These are phyloP conservation scores for Sonneratia alba DNA, from an alignment of 345 rosid species.

Conservation along the genomic window DNA sequence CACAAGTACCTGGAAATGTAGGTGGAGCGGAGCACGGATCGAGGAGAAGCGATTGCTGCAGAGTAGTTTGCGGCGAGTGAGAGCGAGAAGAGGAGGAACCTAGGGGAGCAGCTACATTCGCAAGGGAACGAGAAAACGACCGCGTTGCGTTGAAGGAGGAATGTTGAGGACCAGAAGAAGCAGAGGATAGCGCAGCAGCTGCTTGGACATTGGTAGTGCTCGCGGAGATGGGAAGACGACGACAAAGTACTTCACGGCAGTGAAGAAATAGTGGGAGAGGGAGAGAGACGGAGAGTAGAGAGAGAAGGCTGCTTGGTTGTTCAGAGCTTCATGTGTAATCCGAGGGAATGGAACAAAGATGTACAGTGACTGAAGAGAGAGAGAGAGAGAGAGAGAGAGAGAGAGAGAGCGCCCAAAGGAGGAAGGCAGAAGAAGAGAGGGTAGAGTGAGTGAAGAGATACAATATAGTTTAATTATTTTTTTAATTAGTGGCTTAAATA, in stretches of 20 bases:
- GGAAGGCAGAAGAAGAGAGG: neutral
- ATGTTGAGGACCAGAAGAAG: slow-evolving; percentile 1
- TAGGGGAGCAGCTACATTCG: slow-evolving; percentile 6
- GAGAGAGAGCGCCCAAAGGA: neutral
- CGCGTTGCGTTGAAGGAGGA: slow-evolving; percentile 3
- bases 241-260: neutral
- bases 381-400: slow-evolving; percentile 1
- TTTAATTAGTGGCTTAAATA: too few relatives aligned
- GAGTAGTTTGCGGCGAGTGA: neutral
- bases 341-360: slow-evolving; percentile 4
- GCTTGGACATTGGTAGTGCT: neutral
- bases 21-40: slow-evolving; percentile 14
- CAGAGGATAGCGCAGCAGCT: neutral
- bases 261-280: neutral
- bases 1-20: slow-evolving; percentile 1
- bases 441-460: neutral
- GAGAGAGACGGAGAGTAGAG: neutral
- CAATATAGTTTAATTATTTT: neutral
- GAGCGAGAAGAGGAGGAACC: neutral
- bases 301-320: too few relatives aligned
- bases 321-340: neutral
- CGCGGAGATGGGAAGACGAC: neutral
- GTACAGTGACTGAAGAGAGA: slow-evolving; percentile 3
- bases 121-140: slow-evolving; percentile 13
- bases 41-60: neutral